Evolutionary conservation across 2,329 filamentous ascomycete genomes (phyloP), one percentile per base, ranked within the genome.

Genomic region (Geoglossum cookeanum): DNA sequence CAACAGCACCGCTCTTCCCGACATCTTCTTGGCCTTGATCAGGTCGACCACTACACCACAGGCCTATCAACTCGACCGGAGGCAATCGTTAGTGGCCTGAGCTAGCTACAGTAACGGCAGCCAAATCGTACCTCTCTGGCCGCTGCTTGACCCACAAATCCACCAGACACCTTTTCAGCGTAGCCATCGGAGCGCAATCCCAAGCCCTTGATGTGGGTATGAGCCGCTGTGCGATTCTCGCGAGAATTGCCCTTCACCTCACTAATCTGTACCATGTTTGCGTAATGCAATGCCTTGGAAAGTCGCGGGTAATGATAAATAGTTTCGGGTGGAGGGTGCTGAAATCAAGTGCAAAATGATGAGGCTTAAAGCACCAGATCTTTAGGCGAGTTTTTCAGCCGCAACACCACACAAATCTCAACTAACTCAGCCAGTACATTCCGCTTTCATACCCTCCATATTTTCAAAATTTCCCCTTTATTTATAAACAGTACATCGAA

Each of bases 151-250:
- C 92, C 92, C 54, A 97, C 84, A 66, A 97, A 98, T 39, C 92
- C 92, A 63, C 81, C 80, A 37, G 81, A 79, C 60, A 86, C 79
- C 62, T 79, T 79, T 68, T 95, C 90, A 61, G 92, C 88, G 56
- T 79, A 83, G 61, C 92, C 92, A 81, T 95, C 87, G 55, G 80
- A 69, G 67, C 87, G 86, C 64, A 98, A 74, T 17, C 92, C 92
- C 45, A 98, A 78, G 55, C 92, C 92, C 70, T 89, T 94, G 78
- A 98, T 98, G 72, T 98, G 92, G 56, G 91, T 96, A 73, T 98
- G 92, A 64, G 91, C 86, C 60, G 92, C 91, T 53, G 92, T 98
- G 68, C 92, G 84, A 74, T 94, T 92, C 71, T 96, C 91, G 75
- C 92, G 89, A 75, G 83, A 83, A 74, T 88, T 91, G 75, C 85